These are phyloP conservation scores for Blastosporella zonata DNA, from an alignment of 1,284 basidiomycete species.

Conservation along the genomic window DNA sequence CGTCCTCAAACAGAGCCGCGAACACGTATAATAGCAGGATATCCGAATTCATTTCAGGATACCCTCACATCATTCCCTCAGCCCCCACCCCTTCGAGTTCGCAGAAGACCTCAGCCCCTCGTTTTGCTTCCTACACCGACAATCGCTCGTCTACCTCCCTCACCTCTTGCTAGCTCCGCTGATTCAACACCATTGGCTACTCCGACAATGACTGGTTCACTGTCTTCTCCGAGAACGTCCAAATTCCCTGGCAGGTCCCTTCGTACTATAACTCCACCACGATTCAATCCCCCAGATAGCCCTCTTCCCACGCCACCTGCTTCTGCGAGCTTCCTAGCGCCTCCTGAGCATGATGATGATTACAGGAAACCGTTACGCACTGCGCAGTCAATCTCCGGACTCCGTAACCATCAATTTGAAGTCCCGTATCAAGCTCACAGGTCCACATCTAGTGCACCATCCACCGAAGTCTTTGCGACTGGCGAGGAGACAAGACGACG, in stretches of 20 bases:
- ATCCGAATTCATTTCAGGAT: constrained; percentile 2
- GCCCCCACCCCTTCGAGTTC: constrained; percentile 39
- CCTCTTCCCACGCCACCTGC: constrained; percentile 29
- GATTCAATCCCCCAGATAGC: constrained; percentile 27
- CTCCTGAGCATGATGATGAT: constrained; percentile 8
- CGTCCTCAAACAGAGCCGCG: constrained; percentile 1
- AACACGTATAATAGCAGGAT: background rate
- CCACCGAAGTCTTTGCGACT: constrained; percentile 18
- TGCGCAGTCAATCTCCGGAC: constrained; percentile 28
- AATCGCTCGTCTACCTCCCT: constrained; percentile 29
- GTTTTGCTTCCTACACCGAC: constrained; percentile 30
- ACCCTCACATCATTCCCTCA: constrained; percentile 39
- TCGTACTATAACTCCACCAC: constrained; percentile 25
- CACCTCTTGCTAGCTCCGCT: constrained; percentile 32
- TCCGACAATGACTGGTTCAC: constrained; percentile 32
- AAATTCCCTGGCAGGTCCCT: constrained; percentile 29
- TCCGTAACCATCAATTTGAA: constrained; percentile 15
- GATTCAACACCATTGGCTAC: constrained; percentile 42
- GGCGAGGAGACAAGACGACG: constrained; percentile 1
- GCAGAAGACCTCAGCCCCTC: constrained; percentile 37
- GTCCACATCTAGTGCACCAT: constrained; percentile 37
- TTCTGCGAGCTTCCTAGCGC: constrained; percentile 12
- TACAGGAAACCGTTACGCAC: constrained; percentile 24
- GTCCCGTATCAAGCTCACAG: constrained; percentile 29
- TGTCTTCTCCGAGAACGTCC: constrained; percentile 21